Base-by-base conservation (phyloP, 768 basidiomycete species). In the Trametes gibbosa region DNA sequence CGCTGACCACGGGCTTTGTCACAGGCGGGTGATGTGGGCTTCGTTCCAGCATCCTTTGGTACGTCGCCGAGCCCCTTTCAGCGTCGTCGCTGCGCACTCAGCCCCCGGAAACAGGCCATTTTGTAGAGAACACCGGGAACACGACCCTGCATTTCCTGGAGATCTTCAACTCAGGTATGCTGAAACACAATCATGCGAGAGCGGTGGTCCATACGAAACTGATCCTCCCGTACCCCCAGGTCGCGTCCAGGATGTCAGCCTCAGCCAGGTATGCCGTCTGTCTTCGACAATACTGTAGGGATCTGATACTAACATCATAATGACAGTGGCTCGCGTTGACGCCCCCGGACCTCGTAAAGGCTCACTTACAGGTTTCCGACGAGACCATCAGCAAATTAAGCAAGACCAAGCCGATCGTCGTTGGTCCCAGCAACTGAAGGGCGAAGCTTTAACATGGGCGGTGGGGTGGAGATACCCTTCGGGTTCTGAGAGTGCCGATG, bases 91-190 rank as follows among this genome's bases (percentile, higher is more conserved):
- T 24, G 3, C 19, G 8, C 21, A 19, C n/a, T 32, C 29, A 32
- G 29, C 29, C 29, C 29, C 6, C 23, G 10, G 21, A 1, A 13
- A 6, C 19, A 67, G 72, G 70, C 2, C 87, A 89, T 65, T 87
- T 86, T 64, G 75, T 88, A 25, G 85, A 87, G 66, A 86, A 87
- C 66, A 83, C 77, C 1, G 85, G 85, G 14, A 81, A 84, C 61
- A 76, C 78, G 1, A 80, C 85, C 0, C 66, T 87, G 24, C 75
- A 72, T 57, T 83, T 81, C 65, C 73, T 89, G 8, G 85, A 88
- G 66, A 79, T 88, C 14, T 83, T 86, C 67, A 63, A 63, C 43
- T 50, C 65, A n/a, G 61, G 61, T 62, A 29, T 6, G 51, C 39
- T n/a, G 5, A 16, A 5, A 0, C 3, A 16, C 27, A 2, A 5